These are phyloP conservation scores for Heliamphora pulchella DNA, from an alignment of 179 eudicot genomes.

Conservation along the genomic window DNA sequence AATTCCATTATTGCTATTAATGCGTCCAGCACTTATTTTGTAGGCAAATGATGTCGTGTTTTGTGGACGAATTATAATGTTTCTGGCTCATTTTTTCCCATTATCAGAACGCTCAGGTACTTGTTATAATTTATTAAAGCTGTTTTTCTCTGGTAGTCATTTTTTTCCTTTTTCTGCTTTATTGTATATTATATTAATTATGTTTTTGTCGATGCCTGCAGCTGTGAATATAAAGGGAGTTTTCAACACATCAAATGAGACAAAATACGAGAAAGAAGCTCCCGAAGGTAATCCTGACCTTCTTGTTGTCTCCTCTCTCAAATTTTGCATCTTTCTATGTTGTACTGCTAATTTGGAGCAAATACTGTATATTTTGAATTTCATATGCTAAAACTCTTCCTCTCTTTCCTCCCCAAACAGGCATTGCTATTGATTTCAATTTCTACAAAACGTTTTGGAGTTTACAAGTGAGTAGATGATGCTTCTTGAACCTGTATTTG, in stretches of 20 bases:
- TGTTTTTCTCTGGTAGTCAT: background rate
- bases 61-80: conserved; percentile 97
- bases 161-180: background rate
- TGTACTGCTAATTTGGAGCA: background rate
- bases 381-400: conserved; percentile 12
- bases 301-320: background rate
- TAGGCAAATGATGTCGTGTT: conserved; percentile 99
- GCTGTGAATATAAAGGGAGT: conserved; percentile 99
- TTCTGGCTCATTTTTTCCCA: conserved; percentile 98
- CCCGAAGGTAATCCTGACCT: conserved; percentile 52
- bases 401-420: conserved; percentile 27
- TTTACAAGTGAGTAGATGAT: conserved; percentile 61
- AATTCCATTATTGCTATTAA: background rate
- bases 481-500: background rate
- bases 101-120: conserved; percentile 98
- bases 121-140: conserved; percentile 14
- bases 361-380: background rate
- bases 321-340: conserved; percentile 6
- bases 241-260: conserved; percentile 95
- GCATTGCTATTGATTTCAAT: conserved; percentile 93
- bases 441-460: conserved; percentile 99
- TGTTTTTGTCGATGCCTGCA: conserved; percentile 30
- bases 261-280: conserved; percentile 83
- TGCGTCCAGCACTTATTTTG: conserved; percentile 13
- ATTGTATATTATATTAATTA: background rate